A percentile compares a stretch with the other conserved stretches of the same genome.
Evolutionary conservation across 768 basidiomycete genomes (phyloP).

Genomic region (Baorangia bicolor): DNA sequence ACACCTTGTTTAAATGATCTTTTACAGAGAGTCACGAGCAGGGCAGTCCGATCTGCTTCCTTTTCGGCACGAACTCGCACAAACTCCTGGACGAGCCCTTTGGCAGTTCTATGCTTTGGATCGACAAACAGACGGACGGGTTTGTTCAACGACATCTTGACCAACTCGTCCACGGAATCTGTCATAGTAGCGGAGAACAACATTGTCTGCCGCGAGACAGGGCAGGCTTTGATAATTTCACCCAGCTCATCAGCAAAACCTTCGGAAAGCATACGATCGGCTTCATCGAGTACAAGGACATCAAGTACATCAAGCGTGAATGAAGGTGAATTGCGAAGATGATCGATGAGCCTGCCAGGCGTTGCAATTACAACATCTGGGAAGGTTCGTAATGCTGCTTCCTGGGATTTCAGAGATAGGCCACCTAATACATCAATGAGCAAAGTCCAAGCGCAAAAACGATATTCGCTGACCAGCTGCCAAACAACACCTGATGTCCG

Average conservation of each 20-base stretch:
- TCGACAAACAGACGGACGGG: slow-evolving; percentile 96
- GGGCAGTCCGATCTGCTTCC: slow-evolving; percentile 71
- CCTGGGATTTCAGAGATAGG: slow-evolving; percentile 90
- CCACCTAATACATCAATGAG: slow-evolving; percentile 58
- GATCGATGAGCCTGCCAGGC: slow-evolving; percentile 96
- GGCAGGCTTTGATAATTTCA: slow-evolving; percentile 92
- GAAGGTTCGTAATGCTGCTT: slow-evolving; percentile 75
- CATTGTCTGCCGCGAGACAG: slow-evolving; percentile 91
- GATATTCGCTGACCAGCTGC: slow-evolving; percentile 67
- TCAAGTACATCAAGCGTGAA: slow-evolving; percentile 93
- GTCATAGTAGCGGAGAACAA: slow-evolving; percentile 99
- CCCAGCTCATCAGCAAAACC: slow-evolving; percentile 93
- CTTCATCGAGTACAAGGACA: slow-evolving; percentile 93
- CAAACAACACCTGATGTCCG: slow-evolving; percentile 89
- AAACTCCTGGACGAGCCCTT: slow-evolving; percentile 90
- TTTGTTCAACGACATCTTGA: slow-evolving; percentile 88
- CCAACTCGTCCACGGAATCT: slow-evolving; percentile 91
- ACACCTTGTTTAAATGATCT: slow-evolving; percentile 80
- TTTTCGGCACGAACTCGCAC: slow-evolving; percentile 84
- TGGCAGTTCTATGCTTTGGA: slow-evolving; percentile 84
- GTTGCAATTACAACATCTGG: slow-evolving; percentile 97
- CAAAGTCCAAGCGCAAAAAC: background rate
- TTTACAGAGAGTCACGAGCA: slow-evolving; percentile 83
- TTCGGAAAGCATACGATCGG: slow-evolving; percentile 94
- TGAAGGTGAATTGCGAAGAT: slow-evolving; percentile 90